A percentile compares a stretch with the other conserved stretches of the same genome.
Conservation (phyloP, 495 filamentous ascomycete species). For the Cercophora newfieldiana region DNA sequence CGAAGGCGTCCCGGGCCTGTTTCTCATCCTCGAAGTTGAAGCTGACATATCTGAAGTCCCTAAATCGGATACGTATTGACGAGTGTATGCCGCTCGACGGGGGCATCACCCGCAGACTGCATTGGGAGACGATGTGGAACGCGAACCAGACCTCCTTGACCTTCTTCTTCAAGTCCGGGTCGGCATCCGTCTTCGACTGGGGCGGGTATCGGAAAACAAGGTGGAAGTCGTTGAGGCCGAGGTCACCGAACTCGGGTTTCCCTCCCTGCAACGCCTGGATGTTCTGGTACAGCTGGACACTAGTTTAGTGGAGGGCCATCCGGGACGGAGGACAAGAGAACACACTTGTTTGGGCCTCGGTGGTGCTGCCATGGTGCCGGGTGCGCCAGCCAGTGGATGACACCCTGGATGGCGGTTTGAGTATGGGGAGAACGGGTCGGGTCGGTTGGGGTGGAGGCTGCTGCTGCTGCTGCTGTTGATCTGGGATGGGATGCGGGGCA, state of each 20-base stretch:
- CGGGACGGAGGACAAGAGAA: background rate
- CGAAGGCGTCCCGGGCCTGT: conserved; percentile 81
- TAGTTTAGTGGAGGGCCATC: conserved; percentile 26
- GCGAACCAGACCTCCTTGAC: conserved; percentile 82
- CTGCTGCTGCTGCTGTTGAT: background rate
- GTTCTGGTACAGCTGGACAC: conserved; percentile 34
- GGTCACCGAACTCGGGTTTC: conserved; percentile 41
- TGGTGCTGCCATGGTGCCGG: conserved; percentile 33
- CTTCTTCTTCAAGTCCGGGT: conserved; percentile 44
- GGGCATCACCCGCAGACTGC: conserved; percentile 69
- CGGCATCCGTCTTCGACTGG: conserved; percentile 27
- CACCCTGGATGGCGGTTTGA: background rate
- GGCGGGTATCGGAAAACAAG: conserved; percentile 41
- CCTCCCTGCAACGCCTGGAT: conserved; percentile 48
- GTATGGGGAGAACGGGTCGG: background rate
- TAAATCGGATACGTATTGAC: conserved; percentile 82
- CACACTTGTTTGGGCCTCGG: conserved; percentile 36
- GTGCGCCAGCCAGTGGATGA: background rate
- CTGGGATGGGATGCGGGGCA: conserved; percentile 6
- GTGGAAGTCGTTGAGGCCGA: conserved; percentile 46
- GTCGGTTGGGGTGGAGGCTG: background rate
- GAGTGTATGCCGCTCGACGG: conserved; percentile 70
- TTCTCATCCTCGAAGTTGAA: conserved; percentile 80
- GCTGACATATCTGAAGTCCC: conserved; percentile 89
- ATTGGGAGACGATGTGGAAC: conserved; percentile 84